These are phyloP conservation scores for Podila epigama DNA, from an alignment of 192 early-diverging fungal genomes.

Conservation along the genomic window DNA sequence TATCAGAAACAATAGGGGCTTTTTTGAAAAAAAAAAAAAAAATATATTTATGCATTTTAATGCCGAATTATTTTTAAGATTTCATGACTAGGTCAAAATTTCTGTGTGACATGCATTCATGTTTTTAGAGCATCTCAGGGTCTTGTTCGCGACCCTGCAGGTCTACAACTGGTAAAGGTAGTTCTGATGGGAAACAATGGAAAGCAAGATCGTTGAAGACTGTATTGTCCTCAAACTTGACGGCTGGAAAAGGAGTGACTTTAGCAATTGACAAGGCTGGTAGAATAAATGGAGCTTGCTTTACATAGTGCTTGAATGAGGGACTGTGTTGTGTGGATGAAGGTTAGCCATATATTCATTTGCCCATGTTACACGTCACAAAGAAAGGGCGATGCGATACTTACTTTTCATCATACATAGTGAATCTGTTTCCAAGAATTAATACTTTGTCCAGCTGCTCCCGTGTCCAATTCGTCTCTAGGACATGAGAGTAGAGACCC, in stretches of 20 bases:
- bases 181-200: constrained; percentile 19
- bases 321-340: constrained; percentile 9
- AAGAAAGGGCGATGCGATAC: neutral
- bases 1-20: constrained; percentile 41
- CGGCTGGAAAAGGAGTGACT: constrained; percentile 3
- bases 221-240: constrained; percentile 47
- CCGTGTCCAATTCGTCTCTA: constrained; percentile 46
- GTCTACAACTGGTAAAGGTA: constrained; percentile 14
- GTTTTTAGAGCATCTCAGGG: constrained; percentile 31
- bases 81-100: too few relatives aligned
- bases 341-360: neutral
- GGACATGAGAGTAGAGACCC: constrained; percentile 47
- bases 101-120: too few relatives aligned
- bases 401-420: constrained; percentile 54
- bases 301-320: constrained; percentile 25
- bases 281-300: constrained; percentile 36
- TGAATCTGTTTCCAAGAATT: constrained; percentile 51
- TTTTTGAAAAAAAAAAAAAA: neutral
- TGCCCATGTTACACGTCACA: too few relatives aligned
- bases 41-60: neutral
- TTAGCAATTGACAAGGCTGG: constrained; percentile 30
- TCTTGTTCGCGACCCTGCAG: constrained; percentile 14
- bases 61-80: neutral
- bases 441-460: constrained; percentile 22
- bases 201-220: constrained; percentile 38